Conservation (phyloP, 2,329 filamentous ascomycete species). For the Colletotrichum sp. region DNA sequence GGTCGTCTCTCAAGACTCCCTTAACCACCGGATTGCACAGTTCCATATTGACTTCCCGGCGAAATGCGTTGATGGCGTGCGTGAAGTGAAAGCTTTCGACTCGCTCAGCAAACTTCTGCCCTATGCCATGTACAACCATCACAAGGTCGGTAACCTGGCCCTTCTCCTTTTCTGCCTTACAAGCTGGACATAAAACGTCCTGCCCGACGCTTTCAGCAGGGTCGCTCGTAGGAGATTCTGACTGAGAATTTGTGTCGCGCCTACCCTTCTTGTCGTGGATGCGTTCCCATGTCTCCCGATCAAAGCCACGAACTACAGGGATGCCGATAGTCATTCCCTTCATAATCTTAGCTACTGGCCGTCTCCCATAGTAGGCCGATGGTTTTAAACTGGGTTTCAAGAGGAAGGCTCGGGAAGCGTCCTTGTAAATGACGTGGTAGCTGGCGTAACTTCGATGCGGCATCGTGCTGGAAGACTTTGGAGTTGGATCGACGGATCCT, state of each 20-base stretch:
- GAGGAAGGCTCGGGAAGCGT: slow-evolving; percentile 78
- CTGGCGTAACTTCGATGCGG: slow-evolving; percentile 68
- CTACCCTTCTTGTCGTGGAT: slow-evolving; percentile 60
- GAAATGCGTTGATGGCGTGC: slow-evolving; percentile 90
- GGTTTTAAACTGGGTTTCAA: slow-evolving; percentile 85
- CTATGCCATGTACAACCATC: slow-evolving; percentile 93
- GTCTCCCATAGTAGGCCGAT: slow-evolving; percentile 82
- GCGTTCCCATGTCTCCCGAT: slow-evolving; percentile 76
- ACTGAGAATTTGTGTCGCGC: slow-evolving; percentile 31
- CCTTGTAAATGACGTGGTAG: slow-evolving; percentile 87
- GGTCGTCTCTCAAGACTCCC: slow-evolving; percentile 74
- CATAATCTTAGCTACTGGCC: slow-evolving; percentile 82
- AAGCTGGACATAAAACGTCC: slow-evolving; percentile 56
- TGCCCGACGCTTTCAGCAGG: slow-evolving; percentile 18
- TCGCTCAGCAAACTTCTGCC: slow-evolving; percentile 92
- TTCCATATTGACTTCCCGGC: slow-evolving; percentile 85
- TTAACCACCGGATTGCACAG: slow-evolving; percentile 77
- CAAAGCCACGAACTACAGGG: slow-evolving; percentile 88
- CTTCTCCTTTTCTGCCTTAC: slow-evolving; percentile 66
- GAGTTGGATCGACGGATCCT: slow-evolving; percentile 46
- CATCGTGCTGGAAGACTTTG: slow-evolving; percentile 38
- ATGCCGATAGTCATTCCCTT: slow-evolving; percentile 85
- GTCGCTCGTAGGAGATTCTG: slow-evolving; percentile 20
- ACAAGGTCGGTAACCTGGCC: slow-evolving; percentile 85
- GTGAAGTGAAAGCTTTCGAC: slow-evolving; percentile 98